Evolutionary conservation across 495 filamentous ascomycete species (phyloP).

Genomic region (Trichoderma orchidacearum): DNA sequence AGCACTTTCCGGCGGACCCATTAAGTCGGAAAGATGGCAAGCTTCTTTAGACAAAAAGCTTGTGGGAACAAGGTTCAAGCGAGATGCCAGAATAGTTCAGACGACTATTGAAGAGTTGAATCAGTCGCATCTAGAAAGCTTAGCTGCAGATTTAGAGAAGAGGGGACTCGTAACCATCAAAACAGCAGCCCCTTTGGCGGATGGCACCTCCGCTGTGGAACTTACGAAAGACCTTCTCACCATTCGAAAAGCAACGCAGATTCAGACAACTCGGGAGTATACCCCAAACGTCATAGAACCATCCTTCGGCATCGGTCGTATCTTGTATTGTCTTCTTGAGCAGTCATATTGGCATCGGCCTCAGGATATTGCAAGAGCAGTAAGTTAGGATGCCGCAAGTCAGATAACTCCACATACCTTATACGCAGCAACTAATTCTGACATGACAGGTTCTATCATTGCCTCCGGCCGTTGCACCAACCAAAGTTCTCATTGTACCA

Average conservation of each 20-base stretch:
- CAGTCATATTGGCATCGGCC: constrained; percentile 28
- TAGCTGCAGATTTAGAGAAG: constrained; percentile 32
- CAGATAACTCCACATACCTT: constrained; percentile 33
- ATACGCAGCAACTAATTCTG: not conserved
- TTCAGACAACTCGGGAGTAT: constrained; percentile 39
- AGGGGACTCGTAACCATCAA: constrained; percentile 42
- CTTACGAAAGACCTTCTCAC: constrained; percentile 40
- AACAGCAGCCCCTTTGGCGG: constrained; percentile 35
- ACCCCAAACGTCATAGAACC: constrained; percentile 61
- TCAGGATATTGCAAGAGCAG: constrained; percentile 47
- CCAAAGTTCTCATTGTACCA: constrained; percentile 56
- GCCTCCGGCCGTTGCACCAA: constrained; percentile 50
- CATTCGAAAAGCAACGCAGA: constrained; percentile 42
- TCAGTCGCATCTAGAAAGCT: constrained; percentile 33
- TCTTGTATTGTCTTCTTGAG: constrained; percentile 31
- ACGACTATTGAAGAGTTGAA: constrained; percentile 39
- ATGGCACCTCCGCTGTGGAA: constrained; percentile 47
- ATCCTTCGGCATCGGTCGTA: constrained; percentile 58
- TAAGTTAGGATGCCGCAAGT: no score
- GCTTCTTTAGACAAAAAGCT: constrained; percentile 49
- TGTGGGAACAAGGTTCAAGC: constrained; percentile 49
- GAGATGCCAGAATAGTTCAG: constrained; percentile 45
- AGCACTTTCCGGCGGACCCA: constrained; percentile 40
- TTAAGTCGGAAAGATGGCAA: constrained; percentile 48
- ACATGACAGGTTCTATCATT: constrained; percentile 49